Base-by-base conservation (phyloP, 2,329 filamentous ascomycete species). In the Alternaria rosae region DNA sequence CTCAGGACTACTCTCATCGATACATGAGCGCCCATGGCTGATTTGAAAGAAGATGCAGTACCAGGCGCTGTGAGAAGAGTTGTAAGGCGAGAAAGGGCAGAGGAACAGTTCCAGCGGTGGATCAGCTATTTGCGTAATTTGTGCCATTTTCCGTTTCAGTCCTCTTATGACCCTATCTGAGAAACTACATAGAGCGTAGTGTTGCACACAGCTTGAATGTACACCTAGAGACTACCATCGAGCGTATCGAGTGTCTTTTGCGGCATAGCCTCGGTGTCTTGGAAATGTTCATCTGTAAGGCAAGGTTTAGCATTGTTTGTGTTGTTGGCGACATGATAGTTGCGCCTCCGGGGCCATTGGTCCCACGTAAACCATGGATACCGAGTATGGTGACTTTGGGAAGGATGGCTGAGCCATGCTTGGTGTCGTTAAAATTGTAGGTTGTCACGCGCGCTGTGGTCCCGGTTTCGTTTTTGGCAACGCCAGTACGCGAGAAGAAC, bases 91-190 rank as follows among this genome's bases (percentile, higher is more conserved):
- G 62, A 63, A 3, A 70, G 71, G 30, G 75, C 79, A 0, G 80
- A 80, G 52, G 86, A 86, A 61, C 64, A 66, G 65, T 87, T 87
- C 9, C 82, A 67, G 0, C 72, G 60, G 6, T 83, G 75, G 53
- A 83, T 84, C 25, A 71, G 72, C 38, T 28, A 15, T 43, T n/a
- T 13, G 20, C 23, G 35, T 38, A 38, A 38, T 38, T n/a, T 10
- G 26, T 28, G 26, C 11, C 26, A 28, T 28, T 28, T 28, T 28
- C 26, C 26, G 26, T 11, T 28, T 28, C 26, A 28, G 11, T 28
- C 35, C 35, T n/a, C 35, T 38, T 38, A 38, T 38, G 35, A 38
- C 35, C 35, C 35, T 38, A 38, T 38, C 35, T 38, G 35, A 38
- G 35, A 15, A 38, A 38, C 35, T 38, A 38, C 35, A 38, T 38